Percentiles rank a stretch among this genome's conserved stretches.
phyloP scores from a whole-genome alignment of 2,329 filamentous ascomycete species.

The Ascosphaera aggregata region DNA sequence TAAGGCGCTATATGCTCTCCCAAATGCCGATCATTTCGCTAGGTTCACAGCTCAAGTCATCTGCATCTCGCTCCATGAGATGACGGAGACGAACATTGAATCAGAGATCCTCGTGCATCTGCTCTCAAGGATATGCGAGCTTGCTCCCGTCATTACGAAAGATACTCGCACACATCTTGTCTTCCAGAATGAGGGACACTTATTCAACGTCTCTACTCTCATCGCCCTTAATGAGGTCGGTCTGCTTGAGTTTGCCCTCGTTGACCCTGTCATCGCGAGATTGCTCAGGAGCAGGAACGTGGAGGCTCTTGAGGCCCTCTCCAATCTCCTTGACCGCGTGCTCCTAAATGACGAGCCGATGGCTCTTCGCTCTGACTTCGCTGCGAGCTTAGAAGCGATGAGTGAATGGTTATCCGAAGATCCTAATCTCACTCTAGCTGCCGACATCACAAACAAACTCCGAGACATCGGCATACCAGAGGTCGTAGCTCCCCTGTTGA shows the following conservation, averaged over 20 bases:
- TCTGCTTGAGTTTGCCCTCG: slow-evolving; percentile 36
- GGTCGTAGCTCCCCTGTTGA: slow-evolving; percentile 28
- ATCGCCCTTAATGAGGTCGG: slow-evolving; percentile 35
- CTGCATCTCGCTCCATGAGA: slow-evolving; percentile 31
- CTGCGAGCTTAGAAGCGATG: slow-evolving; percentile 56
- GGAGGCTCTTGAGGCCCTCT: slow-evolving; percentile 55
- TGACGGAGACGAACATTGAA: slow-evolving; percentile 31
- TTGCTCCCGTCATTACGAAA: slow-evolving; percentile 33
- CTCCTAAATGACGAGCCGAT: slow-evolving; percentile 56
- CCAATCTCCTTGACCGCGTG: slow-evolving; percentile 53
- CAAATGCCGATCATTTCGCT: slow-evolving; percentile 32
- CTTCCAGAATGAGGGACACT: slow-evolving; percentile 32
- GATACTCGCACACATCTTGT: slow-evolving; percentile 25
- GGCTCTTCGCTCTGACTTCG: slow-evolving; percentile 66
- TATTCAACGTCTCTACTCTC: slow-evolving; percentile 39
- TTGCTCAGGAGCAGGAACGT: slow-evolving; percentile 48
- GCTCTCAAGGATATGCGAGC: slow-evolving; percentile 35
- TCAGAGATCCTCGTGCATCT: slow-evolving; percentile 39
- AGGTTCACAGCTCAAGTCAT: slow-evolving; percentile 31
- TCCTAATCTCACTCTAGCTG: slow-evolving; percentile 37
- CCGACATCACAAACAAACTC: slow-evolving; percentile 46
- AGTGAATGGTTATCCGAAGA: slow-evolving; percentile 64
- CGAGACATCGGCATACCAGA: slow-evolving; percentile 31
- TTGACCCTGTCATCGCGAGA: slow-evolving; percentile 51
- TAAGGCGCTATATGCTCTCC: slow-evolving; percentile 27